A percentile compares a stretch with the other conserved stretches of the same genome.
Evolutionary conservation across 768 basidiomycete species (phyloP).

Genomic region (Chiua virens): DNA sequence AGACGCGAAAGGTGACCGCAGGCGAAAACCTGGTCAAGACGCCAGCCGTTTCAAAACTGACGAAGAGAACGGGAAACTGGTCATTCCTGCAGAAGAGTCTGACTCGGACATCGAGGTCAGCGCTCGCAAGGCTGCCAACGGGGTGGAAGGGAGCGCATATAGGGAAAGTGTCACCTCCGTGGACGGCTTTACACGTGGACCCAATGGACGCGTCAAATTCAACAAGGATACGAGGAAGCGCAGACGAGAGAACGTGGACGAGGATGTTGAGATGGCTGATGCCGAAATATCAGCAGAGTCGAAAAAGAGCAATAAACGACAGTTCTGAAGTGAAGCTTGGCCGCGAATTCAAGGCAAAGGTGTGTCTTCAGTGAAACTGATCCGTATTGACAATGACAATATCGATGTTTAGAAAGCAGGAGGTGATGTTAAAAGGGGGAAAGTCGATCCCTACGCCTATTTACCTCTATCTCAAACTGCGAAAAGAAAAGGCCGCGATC

Average conservation of each 20-base stretch:
- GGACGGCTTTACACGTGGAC: slow-evolving; percentile 87
- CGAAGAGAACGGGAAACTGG: slow-evolving; percentile 75
- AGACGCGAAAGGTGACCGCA: slow-evolving; percentile 49
- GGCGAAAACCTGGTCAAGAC: slow-evolving; percentile 83
- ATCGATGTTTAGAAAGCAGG: slow-evolving; percentile 72
- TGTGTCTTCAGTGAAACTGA: slow-evolving; percentile 35
- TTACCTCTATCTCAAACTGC: slow-evolving; percentile 81
- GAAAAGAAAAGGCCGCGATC: slow-evolving; percentile 52
- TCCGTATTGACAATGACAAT: neutral
- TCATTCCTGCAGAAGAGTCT: slow-evolving; percentile 61
- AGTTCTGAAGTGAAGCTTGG: slow-evolving; percentile 65
- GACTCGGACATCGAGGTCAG: slow-evolving; percentile 46
- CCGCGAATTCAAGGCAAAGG: slow-evolving; percentile 95
- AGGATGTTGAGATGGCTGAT: slow-evolving; percentile 76
- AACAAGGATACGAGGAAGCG: slow-evolving; percentile 97
- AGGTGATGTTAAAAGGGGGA: slow-evolving; percentile 87
- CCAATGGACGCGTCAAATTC: slow-evolving; percentile 86
- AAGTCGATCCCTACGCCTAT: slow-evolving; percentile 92
- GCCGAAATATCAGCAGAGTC: slow-evolving; percentile 43
- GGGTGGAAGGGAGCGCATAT: slow-evolving; percentile 75
- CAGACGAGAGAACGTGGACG: slow-evolving; percentile 64
- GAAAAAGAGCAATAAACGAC: slow-evolving; percentile 52
- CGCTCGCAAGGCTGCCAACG: slow-evolving; percentile 44
- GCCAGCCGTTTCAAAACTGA: slow-evolving; percentile 87
- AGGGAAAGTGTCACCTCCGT: slow-evolving; percentile 78